These are phyloP conservation scores for Inonotus hispidus DNA, from an alignment of 1,284 basidiomycete species.

Conservation along the genomic window DNA sequence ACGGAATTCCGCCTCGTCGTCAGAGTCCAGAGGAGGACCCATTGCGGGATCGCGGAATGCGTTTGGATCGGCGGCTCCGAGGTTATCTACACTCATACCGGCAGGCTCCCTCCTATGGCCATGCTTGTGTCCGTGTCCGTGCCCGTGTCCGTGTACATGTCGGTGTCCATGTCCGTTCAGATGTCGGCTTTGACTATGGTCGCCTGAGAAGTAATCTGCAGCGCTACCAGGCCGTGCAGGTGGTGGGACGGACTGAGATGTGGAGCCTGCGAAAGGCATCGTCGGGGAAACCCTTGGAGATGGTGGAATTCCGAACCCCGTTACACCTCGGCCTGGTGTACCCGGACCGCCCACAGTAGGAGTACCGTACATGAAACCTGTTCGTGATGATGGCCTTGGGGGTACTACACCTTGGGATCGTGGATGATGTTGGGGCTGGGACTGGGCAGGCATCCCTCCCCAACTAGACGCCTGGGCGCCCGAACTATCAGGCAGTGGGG, in stretches of 20 bases:
- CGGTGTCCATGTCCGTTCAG: neutral
- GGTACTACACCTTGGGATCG: neutral
- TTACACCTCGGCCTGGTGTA: neutral
- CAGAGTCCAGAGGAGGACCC: neutral
- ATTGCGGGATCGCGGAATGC: conserved; percentile 5
- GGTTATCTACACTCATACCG: neutral
- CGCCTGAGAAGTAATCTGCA: conserved; percentile 10
- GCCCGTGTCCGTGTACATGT: neutral
- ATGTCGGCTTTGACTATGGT: neutral
- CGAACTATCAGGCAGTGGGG: neutral
- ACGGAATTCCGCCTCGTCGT: neutral
- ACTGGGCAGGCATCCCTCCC: neutral
- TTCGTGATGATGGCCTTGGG: neutral
- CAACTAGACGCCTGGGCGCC: neutral
- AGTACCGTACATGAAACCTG: conserved; percentile 6
- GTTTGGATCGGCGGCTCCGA: neutral
- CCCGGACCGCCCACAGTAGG: neutral
- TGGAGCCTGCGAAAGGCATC: neutral
- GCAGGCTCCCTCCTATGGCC: neutral
- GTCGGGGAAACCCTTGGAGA: neutral
- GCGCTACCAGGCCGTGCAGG: conserved; percentile 1
- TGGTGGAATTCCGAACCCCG: neutral
- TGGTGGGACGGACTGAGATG: neutral
- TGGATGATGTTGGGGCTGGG: neutral
- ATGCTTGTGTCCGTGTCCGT: neutral